Evolutionary conservation across 139 green algal species (phyloP).

Genomic region (Chlamydomonas sp.): DNA sequence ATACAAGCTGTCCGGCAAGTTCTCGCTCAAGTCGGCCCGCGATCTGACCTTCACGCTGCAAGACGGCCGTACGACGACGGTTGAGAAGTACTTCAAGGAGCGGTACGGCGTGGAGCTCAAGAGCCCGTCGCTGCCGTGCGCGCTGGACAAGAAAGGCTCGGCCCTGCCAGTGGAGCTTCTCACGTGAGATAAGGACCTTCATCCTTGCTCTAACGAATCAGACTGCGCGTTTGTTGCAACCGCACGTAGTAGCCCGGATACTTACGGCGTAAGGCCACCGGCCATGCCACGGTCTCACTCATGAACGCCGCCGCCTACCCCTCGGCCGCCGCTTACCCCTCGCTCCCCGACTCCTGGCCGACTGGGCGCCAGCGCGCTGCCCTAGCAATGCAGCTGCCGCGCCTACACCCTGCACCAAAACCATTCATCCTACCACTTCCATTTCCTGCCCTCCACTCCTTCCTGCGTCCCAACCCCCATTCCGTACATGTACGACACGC

Average conservation of each 20-base stretch:
- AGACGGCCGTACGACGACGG: not conserved
- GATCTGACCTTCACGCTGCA: not conserved
- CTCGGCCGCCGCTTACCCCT: no score
- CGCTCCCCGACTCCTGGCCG: no score
- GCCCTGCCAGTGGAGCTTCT: conserved; percentile 19
- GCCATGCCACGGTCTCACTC: no score
- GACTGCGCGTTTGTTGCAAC: no score
- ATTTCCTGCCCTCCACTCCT: no score
- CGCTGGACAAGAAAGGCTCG: not conserved
- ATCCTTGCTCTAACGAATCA: no score
- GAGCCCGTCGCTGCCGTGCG: not conserved
- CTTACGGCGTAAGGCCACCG: no score
- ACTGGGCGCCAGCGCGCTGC: not conserved
- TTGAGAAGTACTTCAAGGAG: conserved; percentile 3
- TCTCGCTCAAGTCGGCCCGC: not conserved
- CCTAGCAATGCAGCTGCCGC: not conserved
- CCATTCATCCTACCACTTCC: no score
- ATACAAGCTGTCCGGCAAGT: not conserved
- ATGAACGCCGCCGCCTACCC: no score
- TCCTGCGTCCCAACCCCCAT: no score
- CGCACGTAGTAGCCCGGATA: no score
- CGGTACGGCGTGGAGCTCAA: not conserved
- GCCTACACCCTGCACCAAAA: not conserved
- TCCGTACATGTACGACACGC: not conserved
- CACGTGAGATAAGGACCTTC: not conserved